Base-by-base conservation (phyloP, 2,329 filamentous ascomycete species). In the Trematosphaeria pertusa region DNA sequence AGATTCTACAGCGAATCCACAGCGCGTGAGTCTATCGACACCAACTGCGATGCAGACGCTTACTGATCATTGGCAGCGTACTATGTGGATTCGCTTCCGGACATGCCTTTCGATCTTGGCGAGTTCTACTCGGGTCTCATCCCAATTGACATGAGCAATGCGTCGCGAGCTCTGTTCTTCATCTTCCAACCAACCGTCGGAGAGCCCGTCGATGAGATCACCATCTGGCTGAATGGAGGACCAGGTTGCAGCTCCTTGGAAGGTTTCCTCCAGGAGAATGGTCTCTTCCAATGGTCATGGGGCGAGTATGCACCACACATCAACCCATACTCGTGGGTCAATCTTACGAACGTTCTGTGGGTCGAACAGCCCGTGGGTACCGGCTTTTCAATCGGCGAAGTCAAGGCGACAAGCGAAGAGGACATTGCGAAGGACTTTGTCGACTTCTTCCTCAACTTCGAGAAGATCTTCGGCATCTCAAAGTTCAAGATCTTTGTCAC, bases 311-410 rank as follows among this genome's bases (percentile, higher is more conserved):
- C 39, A 2, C 50, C 49, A 3, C 40, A 42, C 7, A 40, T 48
- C 14, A 58, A 58, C 37, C 42, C 48, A 22, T 58, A 58, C 28
- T 45, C 37, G 10, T 58, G 52, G 54, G 51, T 51, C 2, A 58
- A 58, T 26, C 39, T 59, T n/a, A 59, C 56, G 10, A 58, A 59
- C 26, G 41, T 56, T 10, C 49, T 59, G 5, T 59, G 56, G 54
- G 56, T 59, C 11, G 52, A 60, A 30, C 53, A 58, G 15, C 52
- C 50, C 5, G 42, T 58, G 12, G 56, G 56, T 5, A 42, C 48
- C 17, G 55, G 55, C 8, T 58, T 58, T 43, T 51, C 46, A 2
- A 54, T 50, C 21, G 50, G 53, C 32, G 47, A 46, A 7, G 52
- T 52, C n/a, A 60, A 40, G 17, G 56, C 56, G 12, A 54, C 48